Evolutionary conservation across 306 rosid species (phyloP), one percentile per base, ranked within the genome.

Genomic region (Cicer yamashitae): DNA sequence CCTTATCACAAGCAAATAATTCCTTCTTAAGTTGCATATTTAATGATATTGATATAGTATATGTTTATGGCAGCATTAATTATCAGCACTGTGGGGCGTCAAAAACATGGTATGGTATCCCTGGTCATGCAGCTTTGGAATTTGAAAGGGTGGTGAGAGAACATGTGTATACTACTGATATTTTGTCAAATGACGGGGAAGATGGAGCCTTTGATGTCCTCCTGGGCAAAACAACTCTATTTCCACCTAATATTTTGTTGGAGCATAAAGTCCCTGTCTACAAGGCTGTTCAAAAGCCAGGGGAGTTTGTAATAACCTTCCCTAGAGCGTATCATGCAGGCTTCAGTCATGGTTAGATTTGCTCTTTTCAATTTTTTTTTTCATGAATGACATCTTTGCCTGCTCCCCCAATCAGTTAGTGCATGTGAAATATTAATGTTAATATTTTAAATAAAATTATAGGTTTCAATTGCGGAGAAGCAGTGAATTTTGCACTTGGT

Each of bases 391-490:
- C 67, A 71, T 46, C 52, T 54, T 62, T 62, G 18, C 51, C 22
- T 54, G 65, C 58, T 63, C 70, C 67, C 57, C 9, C 43, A 30
- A 3, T 67, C 67, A 39, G 73, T 51, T 59, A 72, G 39, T 15
- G 15, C 61, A 30, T 66, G 34, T 9, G 37, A 46, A 68, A 74
- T 70, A 50, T n/a, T 79, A 71, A 77, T 80, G 39, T 65, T 18
- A 11, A n/a, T 56, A 14, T 79, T 58, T 72, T 78, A 40, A 38
- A 58, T 81, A 63, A 43, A 78, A 79, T 58, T 85, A 9, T 77
- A 96, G 99, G 99, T 77, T 96, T 96, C 80, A 96, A 96, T 80
- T 92, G 98, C 72, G 99, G 99, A 30, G 99, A 96, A 82, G 99
- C 99, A 7, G 98, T 96, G 86, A 96, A 96, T 86, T 92, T 96